phyloP scores from a whole-genome alignment of 1,284 basidiomycete species.

The Trichosporon sp. region DNA sequence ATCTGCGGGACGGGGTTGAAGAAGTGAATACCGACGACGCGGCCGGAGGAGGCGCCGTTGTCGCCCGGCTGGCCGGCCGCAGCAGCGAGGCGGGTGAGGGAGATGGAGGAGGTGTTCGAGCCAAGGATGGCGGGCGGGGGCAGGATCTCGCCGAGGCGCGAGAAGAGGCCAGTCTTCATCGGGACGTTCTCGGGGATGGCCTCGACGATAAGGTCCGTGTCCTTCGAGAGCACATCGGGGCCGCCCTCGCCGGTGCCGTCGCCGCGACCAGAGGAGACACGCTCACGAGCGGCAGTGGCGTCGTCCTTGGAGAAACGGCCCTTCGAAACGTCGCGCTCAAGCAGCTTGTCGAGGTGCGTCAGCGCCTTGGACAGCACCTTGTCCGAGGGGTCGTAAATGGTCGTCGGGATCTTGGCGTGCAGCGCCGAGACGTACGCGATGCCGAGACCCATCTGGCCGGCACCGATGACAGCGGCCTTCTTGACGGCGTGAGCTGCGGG shows the following conservation, averaged over 20 bases:
- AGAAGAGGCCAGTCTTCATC: slow-evolving; percentile 80
- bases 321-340: slow-evolving; percentile 86
- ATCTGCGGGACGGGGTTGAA: slow-evolving; percentile 96
- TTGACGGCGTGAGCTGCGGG: slow-evolving; percentile 31
- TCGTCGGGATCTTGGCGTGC: slow-evolving; percentile 46
- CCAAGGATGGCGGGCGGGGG: slow-evolving; percentile 79
- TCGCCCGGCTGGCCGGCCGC: slow-evolving; percentile 63
- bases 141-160: slow-evolving; percentile 68
- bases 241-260: slow-evolving; percentile 39
- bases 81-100: slow-evolving; percentile 88
- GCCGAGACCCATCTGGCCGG: slow-evolving; percentile 55
- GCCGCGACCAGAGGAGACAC: slow-evolving; percentile 64
- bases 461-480: slow-evolving; percentile 51
- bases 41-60: slow-evolving; percentile 39
- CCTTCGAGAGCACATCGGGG: slow-evolving; percentile 61
- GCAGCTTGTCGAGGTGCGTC: slow-evolving; percentile 64
- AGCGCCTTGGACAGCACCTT: slow-evolving; percentile 43
- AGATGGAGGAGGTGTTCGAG: slow-evolving; percentile 91
- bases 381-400: slow-evolving; percentile 48
- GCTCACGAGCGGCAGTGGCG: slow-evolving; percentile 72
- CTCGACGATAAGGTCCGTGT: slow-evolving; percentile 89
- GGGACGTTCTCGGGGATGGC: slow-evolving; percentile 85
- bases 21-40: slow-evolving; percentile 72
- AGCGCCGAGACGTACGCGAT: slow-evolving; percentile 55
- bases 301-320: slow-evolving; percentile 69